Base-by-base conservation (phyloP, 495 filamentous ascomycete species). In the Tuber umbilicatum region DNA sequence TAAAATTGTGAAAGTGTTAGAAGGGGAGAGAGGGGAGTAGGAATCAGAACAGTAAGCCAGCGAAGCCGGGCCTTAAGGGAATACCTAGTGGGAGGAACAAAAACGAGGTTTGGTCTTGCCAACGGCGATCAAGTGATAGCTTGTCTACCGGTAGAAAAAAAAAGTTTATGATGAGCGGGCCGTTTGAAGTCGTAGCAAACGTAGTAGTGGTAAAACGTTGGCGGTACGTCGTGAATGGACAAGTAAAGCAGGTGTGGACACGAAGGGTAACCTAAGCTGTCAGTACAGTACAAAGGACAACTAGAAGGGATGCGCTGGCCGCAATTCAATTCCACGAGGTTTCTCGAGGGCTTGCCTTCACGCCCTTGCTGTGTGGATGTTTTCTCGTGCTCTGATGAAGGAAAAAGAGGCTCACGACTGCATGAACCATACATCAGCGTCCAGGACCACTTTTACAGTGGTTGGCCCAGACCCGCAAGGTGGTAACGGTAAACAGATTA, bases 311-410 rank as follows among this genome's bases (percentile, higher is more conserved):
- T 64, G 55, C 55, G 55, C 10, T 64, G 55, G 55, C 55, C 55
- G 9, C 55, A 35, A 35, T 35, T 27, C 55, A 35, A 64, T 64
- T 19, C 55, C 55, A 64, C 35, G 55, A 0, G 5, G 55, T 64
- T 17, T 35, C 1, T 64, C 27, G 27, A 35, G 27, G 5, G 55
- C 27, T 64, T 64, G 55, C 27, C 55, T 64, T 64, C 55, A 64
- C 55, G 55, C 55, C 55, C 27, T 64, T 31, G 55, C 55, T 35
- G 55, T 64, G 55, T 64, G 55, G 55, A 64, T 64, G 55, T 64
- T 64, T 64, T 64, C 12, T 35, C 3, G 27, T 35, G 55, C 9
- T 17, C 2, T 17, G 27, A 17, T 14, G 55, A 16, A 35, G 55
- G 27, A 64, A 35, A 19, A 35, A 19, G 55, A 64, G 55, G 55